A percentile compares a stretch with the other conserved stretches of the same genome.
phyloP scores from a whole-genome alignment of 1,139 yeast species.

The Suhomyces yuchorum region DNA sequence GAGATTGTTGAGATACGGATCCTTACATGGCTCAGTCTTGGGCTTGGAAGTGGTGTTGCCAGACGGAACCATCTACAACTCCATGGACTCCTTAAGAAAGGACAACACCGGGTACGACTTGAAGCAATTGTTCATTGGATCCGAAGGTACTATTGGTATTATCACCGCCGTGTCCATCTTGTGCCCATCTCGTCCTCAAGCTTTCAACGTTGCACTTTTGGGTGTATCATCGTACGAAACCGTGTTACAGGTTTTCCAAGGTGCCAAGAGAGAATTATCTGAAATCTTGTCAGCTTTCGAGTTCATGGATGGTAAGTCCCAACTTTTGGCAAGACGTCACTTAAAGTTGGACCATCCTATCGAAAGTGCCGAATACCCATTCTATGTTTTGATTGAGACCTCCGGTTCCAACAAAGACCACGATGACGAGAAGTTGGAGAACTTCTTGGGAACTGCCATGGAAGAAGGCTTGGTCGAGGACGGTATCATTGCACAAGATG shows the following conservation, averaged over 20 bases:
- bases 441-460: constrained; percentile 81
- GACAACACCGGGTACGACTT: constrained; percentile 94
- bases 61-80: constrained; percentile 79
- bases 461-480: constrained; percentile 81
- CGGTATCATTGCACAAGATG: constrained; percentile 96
- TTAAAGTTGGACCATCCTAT: constrained; percentile 70
- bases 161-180: constrained; percentile 88
- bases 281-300: constrained; percentile 94
- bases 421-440: constrained; percentile 75
- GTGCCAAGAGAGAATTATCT: constrained; percentile 75
- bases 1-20: constrained; percentile 84
- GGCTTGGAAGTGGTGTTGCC: constrained; percentile 93
- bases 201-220: constrained; percentile 84
- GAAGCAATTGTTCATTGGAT: constrained; percentile 89
- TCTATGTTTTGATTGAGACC: constrained; percentile 88
- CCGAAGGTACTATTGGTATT: constrained; percentile 89
- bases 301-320: constrained; percentile 85
- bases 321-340: constrained; percentile 59
- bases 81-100: constrained; percentile 82
- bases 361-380: constrained; percentile 74
- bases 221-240: constrained; percentile 81
- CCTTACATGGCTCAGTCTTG: constrained; percentile 87
- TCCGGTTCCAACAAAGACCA: constrained; percentile 90
- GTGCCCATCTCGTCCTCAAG: constrained; percentile 90
- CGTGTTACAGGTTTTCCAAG: constrained; percentile 79